Conservation (phyloP, 2,329 filamentous ascomycete genomes). For the Diaporthe humulicola region DNA sequence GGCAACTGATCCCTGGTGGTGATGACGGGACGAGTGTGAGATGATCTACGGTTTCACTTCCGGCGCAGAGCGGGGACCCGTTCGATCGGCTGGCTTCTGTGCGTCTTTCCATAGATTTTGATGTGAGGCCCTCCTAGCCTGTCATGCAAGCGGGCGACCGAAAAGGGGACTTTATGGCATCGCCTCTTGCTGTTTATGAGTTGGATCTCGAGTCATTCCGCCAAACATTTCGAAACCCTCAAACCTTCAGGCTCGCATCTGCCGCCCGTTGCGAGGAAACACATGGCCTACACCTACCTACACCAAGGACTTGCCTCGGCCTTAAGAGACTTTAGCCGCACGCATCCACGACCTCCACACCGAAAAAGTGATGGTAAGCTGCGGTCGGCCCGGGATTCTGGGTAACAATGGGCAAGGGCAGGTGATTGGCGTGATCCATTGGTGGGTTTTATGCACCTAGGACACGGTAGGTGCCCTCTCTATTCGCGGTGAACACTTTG, state of each 20-base stretch:
- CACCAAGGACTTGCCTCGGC: neutral
- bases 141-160: neutral
- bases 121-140: constrained; percentile 7
- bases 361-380: neutral
- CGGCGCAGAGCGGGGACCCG: constrained; percentile 29
- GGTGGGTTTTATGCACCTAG: constrained; percentile 23
- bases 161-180: neutral
- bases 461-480: constrained; percentile 3
- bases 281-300: neutral
- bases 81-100: constrained; percentile 35
- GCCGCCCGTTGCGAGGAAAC: neutral
- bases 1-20: constrained; percentile 14
- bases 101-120: constrained; percentile 26
- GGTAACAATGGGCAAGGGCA: constrained; percentile 2
- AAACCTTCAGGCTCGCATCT: constrained; percentile 4
- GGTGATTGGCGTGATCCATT: constrained; percentile 10
- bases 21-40: constrained; percentile 33
- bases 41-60: constrained; percentile 38
- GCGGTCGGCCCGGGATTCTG: constrained; percentile 17
- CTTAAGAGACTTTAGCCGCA: constrained; percentile 13
- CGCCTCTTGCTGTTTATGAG: neutral
- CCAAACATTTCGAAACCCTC: constrained; percentile 6
- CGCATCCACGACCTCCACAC: neutral
- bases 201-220: neutral
- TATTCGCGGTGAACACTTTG: neutral